These are phyloP conservation scores for Saccharum officinarum DNA, from an alignment of 176 grass and related monocot genomes.

Conservation along the genomic window DNA sequence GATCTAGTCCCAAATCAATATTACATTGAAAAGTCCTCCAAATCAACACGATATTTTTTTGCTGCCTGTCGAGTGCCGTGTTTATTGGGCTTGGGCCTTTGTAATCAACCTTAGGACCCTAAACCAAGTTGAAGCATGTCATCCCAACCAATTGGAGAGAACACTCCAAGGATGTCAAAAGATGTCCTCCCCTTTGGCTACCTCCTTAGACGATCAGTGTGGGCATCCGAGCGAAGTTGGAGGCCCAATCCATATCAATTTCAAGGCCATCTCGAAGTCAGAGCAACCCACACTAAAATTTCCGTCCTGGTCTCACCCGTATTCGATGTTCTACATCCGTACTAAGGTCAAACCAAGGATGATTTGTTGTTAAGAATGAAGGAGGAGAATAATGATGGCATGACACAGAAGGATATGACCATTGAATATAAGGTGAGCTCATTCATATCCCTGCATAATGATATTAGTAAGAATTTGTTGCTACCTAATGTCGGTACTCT, in stretches of 20 bases:
- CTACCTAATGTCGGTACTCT: no score
- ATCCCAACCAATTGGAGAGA: neutral
- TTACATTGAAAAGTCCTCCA: neutral
- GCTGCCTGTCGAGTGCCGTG: accelerated
- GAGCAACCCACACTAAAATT: neutral
- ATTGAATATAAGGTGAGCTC: neutral
- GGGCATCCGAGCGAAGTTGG: neutral
- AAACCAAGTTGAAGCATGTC: neutral
- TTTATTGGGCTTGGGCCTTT: neutral
- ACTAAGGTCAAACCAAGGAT: no score
- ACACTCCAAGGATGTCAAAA: neutral
- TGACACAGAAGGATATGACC: neutral
- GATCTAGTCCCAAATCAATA: neutral
- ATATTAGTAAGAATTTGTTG: no score
- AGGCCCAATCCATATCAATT: neutral
- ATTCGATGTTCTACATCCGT: no score
- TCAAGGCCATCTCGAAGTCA: neutral
- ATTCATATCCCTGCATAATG: no score
- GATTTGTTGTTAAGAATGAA: neutral
- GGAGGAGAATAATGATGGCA: no score
- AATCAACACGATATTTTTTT: neutral
- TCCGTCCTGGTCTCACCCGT: neutral
- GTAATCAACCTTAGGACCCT: neutral
- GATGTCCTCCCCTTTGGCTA: neutral
- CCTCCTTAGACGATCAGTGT: neutral